Percentiles rank a stretch among this genome's conserved stretches.
These are phyloP conservation scores for Curvularia eragrostidis DNA, from an alignment of 2,329 filamentous ascomycete species.

Conservation along the genomic window DNA sequence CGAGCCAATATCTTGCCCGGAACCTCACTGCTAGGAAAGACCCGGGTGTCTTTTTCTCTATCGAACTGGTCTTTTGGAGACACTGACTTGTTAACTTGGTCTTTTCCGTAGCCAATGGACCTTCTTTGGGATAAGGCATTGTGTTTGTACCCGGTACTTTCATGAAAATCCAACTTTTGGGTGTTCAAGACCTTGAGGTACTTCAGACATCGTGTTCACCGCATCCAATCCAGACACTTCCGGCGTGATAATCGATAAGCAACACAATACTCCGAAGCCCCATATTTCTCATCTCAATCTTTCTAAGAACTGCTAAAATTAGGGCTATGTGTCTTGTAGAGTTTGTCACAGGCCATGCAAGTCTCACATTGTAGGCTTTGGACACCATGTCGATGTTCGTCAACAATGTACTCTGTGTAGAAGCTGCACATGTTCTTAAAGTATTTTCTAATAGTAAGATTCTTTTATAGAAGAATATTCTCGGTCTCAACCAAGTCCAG, in stretches of 20 bases:
- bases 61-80: background rate
- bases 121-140: background rate
- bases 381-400: background rate
- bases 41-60: background rate
- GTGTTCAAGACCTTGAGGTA: background rate
- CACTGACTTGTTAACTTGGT: background rate
- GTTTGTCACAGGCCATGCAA: background rate
- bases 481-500: background rate
- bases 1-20: background rate
- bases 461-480: background rate
- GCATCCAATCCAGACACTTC: background rate
- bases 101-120: background rate
- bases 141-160: background rate
- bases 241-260: background rate
- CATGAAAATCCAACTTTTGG: background rate
- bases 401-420: background rate
- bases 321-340: background rate
- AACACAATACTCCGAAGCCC: background rate
- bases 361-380: background rate
- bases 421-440: background rate
- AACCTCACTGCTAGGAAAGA: background rate
- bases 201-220: background rate
- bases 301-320: background rate
- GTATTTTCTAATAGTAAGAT: background rate
- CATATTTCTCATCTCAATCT: background rate